Base-by-base conservation (phyloP, 1,139 yeast genomes). In the Geotrichum europaeum region DNA sequence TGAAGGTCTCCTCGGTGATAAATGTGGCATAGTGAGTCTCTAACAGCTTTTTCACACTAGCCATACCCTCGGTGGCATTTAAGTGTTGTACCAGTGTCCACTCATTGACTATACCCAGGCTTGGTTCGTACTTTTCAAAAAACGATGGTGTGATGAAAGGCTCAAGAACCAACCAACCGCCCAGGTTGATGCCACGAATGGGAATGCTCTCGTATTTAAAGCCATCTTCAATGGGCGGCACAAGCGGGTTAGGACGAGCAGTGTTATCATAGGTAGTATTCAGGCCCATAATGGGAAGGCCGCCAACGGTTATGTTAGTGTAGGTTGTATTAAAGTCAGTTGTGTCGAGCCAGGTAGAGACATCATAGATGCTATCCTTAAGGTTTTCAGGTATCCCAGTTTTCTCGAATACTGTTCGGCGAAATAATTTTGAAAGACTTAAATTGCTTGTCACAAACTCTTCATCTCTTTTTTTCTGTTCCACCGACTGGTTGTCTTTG, bases 161-260 rank as follows among this genome's bases (percentile, higher is more conserved):
- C 74, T 91, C 97, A 53, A 90, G 75, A 1, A 90, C 87, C 64
- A 90, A 80, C 97, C 97, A 91, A 25, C 97, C 97, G 52, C 97
- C 97, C 28, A 91, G 75, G 68, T 89, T 89, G 54, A 91, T 92
- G 62, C 97, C 97, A 54, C 84, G 75, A 49, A 89, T 77, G 47
- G 82, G 83, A 53, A 76, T 77, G 36, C 71, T 72, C 24, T 76
- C 74, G 68, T 85, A 86, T 68, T 81, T 81, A 75, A 74, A 74
- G 6, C 58, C 53, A 25, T 68, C 64, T 45, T 65, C 61, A n/a
- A 74, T 63, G 0, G 72, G 64, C 0, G 76, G 73, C 3, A 73
- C 75, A 25, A 60, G 43, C 4, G 62, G 56, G 60, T 73, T 73
- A 15, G 75, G 67, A 49, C 63, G 65, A 1, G 65, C 63, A 5